phyloP scores from a whole-genome alignment of 495 filamentous ascomycete genomes.

The Platismatia glauca region DNA sequence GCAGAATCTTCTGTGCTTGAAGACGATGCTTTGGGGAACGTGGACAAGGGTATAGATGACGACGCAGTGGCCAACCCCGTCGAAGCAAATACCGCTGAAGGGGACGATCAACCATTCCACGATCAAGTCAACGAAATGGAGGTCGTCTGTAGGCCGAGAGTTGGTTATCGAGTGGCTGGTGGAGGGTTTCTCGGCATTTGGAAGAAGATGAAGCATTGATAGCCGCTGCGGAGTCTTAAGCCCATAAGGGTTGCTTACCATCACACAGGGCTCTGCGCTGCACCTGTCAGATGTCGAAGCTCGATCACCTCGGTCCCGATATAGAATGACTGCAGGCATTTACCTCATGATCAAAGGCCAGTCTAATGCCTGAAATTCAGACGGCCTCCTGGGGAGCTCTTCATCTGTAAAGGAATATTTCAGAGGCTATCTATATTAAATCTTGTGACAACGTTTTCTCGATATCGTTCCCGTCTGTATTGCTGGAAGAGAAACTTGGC shows the following conservation, averaged over 20 bases:
- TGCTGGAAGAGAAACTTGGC: neutral
- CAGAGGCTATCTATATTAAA: neutral
- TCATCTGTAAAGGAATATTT: neutral
- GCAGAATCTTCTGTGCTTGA: neutral
- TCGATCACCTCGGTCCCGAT: neutral
- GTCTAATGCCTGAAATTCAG: neutral
- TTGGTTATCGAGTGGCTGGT: slow-evolving; percentile 50
- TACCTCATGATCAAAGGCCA: neutral
- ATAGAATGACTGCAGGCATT: no score
- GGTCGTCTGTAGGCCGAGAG: slow-evolving; percentile 62
- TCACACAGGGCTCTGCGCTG: neutral
- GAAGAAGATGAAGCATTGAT: slow-evolving; percentile 36
- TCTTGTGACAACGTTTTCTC: neutral
- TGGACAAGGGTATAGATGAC: neutral
- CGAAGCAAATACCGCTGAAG: slow-evolving; percentile 16
- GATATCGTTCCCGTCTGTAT: neutral
- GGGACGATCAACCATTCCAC: slow-evolving; percentile 17
- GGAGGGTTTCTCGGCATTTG: slow-evolving; percentile 68
- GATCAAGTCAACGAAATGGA: slow-evolving; percentile 4
- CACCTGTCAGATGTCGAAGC: neutral
- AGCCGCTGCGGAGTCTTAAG: neutral
- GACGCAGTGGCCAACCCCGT: neutral
- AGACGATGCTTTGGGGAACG: neutral
- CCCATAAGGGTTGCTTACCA: neutral
- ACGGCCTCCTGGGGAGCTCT: neutral